Conservation (phyloP, 495 filamentous ascomycete species). For the Neurospora sp. region DNA sequence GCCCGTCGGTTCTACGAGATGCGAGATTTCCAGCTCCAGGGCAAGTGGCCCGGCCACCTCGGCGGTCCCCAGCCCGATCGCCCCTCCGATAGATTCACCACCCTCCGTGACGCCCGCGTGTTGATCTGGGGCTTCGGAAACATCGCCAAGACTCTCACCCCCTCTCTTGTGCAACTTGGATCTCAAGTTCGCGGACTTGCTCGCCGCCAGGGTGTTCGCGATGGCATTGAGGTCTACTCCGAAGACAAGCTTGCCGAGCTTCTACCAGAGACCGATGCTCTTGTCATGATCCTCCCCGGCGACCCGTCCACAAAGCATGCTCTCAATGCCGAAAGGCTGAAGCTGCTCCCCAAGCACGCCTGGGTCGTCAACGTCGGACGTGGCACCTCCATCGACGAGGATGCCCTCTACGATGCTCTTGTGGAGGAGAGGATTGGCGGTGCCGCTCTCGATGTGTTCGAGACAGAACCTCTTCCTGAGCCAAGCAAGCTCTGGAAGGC, state of each 20-base stretch:
- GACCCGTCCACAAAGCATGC: constrained; percentile 60
- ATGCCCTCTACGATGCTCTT: constrained; percentile 61
- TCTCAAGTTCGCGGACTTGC: constrained; percentile 38
- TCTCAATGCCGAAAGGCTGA: constrained; percentile 54
- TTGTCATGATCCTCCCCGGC: constrained; percentile 66
- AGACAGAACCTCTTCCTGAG: constrained; percentile 54
- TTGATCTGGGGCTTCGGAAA: constrained; percentile 76
- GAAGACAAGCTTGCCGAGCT: constrained; percentile 44
- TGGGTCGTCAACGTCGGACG: constrained; percentile 79
- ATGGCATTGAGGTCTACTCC: constrained; percentile 40
- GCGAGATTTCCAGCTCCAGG: constrained; percentile 44
- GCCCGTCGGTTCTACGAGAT: constrained; percentile 47
- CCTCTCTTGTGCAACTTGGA: constrained; percentile 50
- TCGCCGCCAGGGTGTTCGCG: constrained; percentile 46
- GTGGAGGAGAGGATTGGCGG: constrained; percentile 56
- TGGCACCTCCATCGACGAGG: constrained; percentile 71
- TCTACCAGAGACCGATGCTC: constrained; percentile 56
- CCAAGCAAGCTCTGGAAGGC: constrained; percentile 27
- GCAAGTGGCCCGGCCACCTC: constrained; percentile 46
- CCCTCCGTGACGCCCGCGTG: constrained; percentile 40
- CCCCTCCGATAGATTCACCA: constrained; percentile 36
- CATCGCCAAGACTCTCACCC: constrained; percentile 67
- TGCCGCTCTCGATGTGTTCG: constrained; percentile 70
- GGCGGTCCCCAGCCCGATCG: constrained; percentile 47
- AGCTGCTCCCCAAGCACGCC: constrained; percentile 65